Percentiles rank a stretch among this genome's conserved stretches.
phyloP scores from a whole-genome alignment of 768 basidiomycete genomes.

The Collybia sp. region DNA sequence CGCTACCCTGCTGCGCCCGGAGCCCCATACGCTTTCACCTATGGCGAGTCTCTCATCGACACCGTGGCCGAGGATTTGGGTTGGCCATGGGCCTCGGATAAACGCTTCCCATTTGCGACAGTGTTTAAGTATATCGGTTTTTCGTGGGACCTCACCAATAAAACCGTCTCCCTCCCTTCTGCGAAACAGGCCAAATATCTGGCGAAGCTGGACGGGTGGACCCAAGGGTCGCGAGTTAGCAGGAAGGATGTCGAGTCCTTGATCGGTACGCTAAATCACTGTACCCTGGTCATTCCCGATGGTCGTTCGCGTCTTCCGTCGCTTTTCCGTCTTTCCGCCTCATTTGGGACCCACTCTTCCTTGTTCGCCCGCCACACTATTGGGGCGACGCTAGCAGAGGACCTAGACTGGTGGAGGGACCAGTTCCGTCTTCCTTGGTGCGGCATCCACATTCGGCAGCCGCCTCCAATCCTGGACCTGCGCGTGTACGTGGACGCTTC shows the following conservation, averaged over 20 bases:
- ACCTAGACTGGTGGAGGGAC: neutral
- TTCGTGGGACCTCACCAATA: conserved; percentile 16
- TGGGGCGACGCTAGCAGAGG: neutral
- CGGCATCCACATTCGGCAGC: neutral
- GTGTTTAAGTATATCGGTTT: conserved; percentile 23
- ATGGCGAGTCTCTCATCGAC: conserved; percentile 17
- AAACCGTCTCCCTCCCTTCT: conserved; percentile 18
- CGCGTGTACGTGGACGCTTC: neutral
- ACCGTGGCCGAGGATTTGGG: conserved; percentile 16
- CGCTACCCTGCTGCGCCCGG: conserved; percentile 7
- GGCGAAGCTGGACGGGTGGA: conserved; percentile 17
- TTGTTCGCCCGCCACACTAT: neutral
- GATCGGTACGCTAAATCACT: neutral
- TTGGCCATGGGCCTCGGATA: conserved; percentile 29
- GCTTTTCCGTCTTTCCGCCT: neutral
- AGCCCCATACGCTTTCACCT: conserved; percentile 5
- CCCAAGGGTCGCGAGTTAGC: conserved; percentile 6
- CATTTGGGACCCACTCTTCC: neutral
- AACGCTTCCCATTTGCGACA: conserved; percentile 17
- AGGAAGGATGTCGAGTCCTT: neutral
- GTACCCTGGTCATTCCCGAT: neutral
- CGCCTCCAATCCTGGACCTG: neutral
- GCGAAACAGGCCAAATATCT: conserved; percentile 20
- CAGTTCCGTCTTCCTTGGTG: neutral
- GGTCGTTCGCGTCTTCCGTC: neutral